Conservation (phyloP, 2,329 filamentous ascomycete species). For the Drechslerella coelobrocha region DNA sequence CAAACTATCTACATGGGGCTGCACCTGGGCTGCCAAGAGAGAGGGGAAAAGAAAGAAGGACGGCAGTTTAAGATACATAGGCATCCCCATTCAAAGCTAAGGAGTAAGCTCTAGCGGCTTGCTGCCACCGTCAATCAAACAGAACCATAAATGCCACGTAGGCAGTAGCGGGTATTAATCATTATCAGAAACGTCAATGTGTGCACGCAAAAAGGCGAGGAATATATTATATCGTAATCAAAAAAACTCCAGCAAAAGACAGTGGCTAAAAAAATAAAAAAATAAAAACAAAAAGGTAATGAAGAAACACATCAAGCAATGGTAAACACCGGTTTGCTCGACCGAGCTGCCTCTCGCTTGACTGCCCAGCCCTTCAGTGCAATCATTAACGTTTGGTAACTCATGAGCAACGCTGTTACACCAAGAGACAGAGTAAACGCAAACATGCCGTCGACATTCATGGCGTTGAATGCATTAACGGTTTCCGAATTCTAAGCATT, state of each 20-base stretch:
- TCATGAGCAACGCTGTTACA: constrained; percentile 80
- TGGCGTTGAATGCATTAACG: constrained; percentile 65
- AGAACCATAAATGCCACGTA: too few species aligned
- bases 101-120: too few species aligned
- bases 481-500: constrained; percentile 72
- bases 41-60: too few species aligned
- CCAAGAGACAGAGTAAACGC: constrained; percentile 89
- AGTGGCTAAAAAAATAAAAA: constrained; percentile 4
- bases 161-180: background rate
- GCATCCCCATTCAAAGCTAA: too few species aligned
- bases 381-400: constrained; percentile 78
- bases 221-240: constrained; percentile 4
- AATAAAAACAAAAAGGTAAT: constrained; percentile 5
- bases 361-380: constrained; percentile 88
- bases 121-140: too few species aligned
- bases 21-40: too few species aligned
- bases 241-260: background rate
- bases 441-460: constrained; percentile 88
- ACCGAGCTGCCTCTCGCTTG: constrained; percentile 56
- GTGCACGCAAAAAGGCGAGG: background rate
- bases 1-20: too few species aligned
- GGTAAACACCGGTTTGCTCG: constrained; percentile 36
- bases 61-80: too few species aligned
- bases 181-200: background rate
- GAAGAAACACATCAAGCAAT: constrained; percentile 30